Base-by-base conservation (phyloP, 2,329 filamentous ascomycete genomes). In the Beauveria varroae region DNA sequence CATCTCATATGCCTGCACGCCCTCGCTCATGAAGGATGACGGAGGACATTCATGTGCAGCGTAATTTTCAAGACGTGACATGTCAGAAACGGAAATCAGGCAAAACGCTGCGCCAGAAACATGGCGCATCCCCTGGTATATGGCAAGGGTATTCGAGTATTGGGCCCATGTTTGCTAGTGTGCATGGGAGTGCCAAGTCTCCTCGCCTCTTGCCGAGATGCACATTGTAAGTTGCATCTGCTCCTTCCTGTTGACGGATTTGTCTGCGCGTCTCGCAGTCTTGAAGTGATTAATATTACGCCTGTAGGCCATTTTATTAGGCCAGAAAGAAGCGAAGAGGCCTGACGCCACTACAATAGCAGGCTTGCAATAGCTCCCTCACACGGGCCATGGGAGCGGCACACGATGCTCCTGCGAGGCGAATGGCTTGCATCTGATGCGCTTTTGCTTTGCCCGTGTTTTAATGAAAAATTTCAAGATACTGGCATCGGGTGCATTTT, bases 281-380 rank as follows among this genome's bases (percentile, higher is more conserved):
- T 28, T 52, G 14, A 12, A 43, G 6, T 16, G 20, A 12, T 40
- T 53, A 26, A 34, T 34, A 5, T 40, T 20, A 10, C 26, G 14
- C 20, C 24, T 20, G 12, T 47, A 26, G 30, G 12, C 37, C 37
- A 54, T 54, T 43, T 41, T 54, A 22, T 22, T 41, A 18, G 52
- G 24, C 50, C 40, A 30, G 40, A 55, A n/a, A 16, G 44, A 57
- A 57, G 30, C 41, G 30, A 28, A 50, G 14, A 47, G 7, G 41
- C 54, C 55, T 44, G 55, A 50, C 55, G 55, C 55, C 55, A 57
- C 44, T 28, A 10, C 43, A 50, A 55, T 55, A 55, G 52, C 37
- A 24, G 50, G 30, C 50, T 40, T 40, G 50, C 20, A 53, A 37
- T 56, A 55, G 37, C 37, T 55, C 37, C 22, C 8, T 26, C 12